phyloP scores from a whole-genome alignment of 2,329 filamentous ascomycete genomes.

The Metarhizium guizhouense region DNA sequence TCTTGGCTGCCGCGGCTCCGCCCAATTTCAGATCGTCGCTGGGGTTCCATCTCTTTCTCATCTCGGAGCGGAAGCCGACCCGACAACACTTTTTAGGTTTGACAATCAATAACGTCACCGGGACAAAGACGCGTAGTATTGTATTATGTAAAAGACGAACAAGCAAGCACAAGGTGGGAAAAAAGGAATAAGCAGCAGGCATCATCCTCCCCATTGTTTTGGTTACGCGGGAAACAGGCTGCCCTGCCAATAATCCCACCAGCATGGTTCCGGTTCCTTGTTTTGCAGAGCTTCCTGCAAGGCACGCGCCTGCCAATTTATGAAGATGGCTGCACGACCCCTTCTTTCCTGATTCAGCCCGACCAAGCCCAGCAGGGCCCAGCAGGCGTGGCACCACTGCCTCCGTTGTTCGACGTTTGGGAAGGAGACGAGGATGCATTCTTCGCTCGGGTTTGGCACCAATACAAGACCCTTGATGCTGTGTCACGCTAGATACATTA shows the following conservation, averaged over 20 bases:
- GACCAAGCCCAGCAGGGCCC: not conserved
- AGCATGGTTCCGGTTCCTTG: not conserved
- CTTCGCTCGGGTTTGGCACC: constrained; percentile 1
- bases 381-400: not conserved
- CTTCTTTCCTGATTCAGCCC: not conserved
- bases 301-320: not conserved
- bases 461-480: constrained; percentile 1
- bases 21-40: not conserved
- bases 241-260: not conserved
- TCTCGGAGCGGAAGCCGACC: not conserved
- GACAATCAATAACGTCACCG: not conserved
- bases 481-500: not conserved
- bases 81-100: not conserved
- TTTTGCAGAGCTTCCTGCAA: not conserved
- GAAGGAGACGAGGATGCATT: not conserved
- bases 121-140: too few relatives aligned
- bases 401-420: not conserved
- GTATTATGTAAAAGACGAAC: too few relatives aligned
- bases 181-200: not conserved
- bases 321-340: not conserved
- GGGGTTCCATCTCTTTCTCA: not conserved
- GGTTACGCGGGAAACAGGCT: not conserved
- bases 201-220: not conserved
- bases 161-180: too few relatives aligned
- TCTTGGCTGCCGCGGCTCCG: not conserved